A percentile compares a stretch with the other conserved stretches of the same genome.
Conservation (phyloP, 2,329 filamentous ascomycete genomes). For the Beauveria caledonica region DNA sequence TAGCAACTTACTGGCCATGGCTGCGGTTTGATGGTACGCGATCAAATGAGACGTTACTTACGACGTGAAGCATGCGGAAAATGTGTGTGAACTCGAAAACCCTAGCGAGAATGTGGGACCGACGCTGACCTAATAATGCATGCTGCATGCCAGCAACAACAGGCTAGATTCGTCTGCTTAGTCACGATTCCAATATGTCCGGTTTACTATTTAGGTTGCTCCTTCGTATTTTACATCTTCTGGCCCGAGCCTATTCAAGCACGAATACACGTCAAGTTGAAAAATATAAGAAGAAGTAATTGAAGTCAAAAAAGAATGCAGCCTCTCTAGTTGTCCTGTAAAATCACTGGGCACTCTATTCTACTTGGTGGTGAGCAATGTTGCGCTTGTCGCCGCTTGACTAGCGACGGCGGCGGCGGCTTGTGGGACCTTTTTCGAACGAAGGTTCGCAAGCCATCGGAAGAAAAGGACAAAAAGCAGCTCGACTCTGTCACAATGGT, state of each 20-base stretch:
- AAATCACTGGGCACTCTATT: neutral
- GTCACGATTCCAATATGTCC: too few species aligned
- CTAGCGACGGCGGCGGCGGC: conserved; percentile 52
- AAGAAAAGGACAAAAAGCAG: conserved; percentile 79
- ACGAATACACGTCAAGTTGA: neutral
- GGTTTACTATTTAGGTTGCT: too few species aligned
- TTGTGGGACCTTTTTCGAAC: conserved; percentile 60
- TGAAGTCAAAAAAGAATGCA: neutral
- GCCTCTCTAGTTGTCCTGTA: neutral
- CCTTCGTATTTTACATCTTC: too few species aligned
- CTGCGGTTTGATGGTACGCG: conserved; percentile 23
- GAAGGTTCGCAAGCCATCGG: conserved; percentile 66
- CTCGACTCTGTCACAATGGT: conserved; percentile 57
- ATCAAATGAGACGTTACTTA: conserved; percentile 10
- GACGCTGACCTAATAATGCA: conserved; percentile 18
- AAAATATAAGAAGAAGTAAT: neutral
- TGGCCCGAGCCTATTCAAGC: too few species aligned
- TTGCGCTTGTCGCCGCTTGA: conserved; percentile 10
- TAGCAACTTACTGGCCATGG: conserved; percentile 32
- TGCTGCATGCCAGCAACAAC: too few species aligned
- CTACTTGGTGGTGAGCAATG: conserved; percentile 6
- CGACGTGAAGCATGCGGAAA: conserved; percentile 19
- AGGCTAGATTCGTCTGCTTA: too few species aligned
- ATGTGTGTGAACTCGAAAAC: conserved; percentile 14
- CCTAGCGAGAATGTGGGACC: conserved; percentile 17